Evolutionary conservation across 345 rosid genomes (phyloP), one percentile per base, ranked within the genome.

Genomic region (Rhodomyrtus tomentosa): DNA sequence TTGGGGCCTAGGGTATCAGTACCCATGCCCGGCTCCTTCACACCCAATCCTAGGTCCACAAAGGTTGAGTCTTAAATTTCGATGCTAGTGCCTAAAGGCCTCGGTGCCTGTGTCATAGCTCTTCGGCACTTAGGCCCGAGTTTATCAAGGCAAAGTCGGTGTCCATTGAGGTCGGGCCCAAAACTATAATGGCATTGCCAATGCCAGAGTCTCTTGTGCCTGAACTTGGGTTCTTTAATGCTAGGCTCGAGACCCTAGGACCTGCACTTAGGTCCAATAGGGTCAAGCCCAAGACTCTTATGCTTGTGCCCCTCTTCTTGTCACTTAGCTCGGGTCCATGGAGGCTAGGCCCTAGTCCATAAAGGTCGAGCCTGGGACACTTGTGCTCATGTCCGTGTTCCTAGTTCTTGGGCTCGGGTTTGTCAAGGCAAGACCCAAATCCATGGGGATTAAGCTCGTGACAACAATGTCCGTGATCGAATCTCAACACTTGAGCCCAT

Each of bases 351-450:
- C 0, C 3, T 0, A n/a, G 36, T 56, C 36, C 68, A 56, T 18
- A 13, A 2, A 56, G 68, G 32, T n/a, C 36, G 2, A n/a, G 68
- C 9, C 1, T 1, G 5, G 14, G 59, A 56, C 32, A 18, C 36
- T 56, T 3, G 0, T 56, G 32, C 68, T 56, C 1, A 15, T 6
- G 36, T 16, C 16, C 36, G 3, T n/a, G 68, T 56, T 56, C 68
- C 7, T 1, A 56, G 2, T 2, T 16, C 16, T 3, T 0, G 0
- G 2, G 68, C 29, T 56, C 8, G 2, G 0, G 32, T n/a, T 2
- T 5, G 0, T 56, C 32, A n/a, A 56, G 62, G 62, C 16, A 25
- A 13, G 16, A 2, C 18, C 14, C 7, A n/a, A n/a, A 18, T n/a
- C 8, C 68, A 56, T 5, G 16, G 4, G n/a, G 32, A n/a, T 1